Base-by-base conservation (phyloP, 371 early-diverging fungal genomes). In the Funneliformis caledonium region DNA sequence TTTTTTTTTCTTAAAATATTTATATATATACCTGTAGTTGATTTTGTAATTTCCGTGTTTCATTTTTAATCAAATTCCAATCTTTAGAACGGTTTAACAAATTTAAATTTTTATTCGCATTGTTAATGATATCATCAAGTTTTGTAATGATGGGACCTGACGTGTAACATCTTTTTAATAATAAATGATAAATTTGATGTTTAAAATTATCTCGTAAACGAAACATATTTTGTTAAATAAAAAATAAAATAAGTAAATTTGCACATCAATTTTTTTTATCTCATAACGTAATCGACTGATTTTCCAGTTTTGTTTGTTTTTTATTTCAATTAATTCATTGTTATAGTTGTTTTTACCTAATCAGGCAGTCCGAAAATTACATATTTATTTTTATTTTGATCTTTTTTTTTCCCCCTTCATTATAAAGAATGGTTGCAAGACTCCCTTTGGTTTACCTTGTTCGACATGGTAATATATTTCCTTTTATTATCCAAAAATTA, bases 401-500 rank as follows among this genome's bases (percentile, higher is more conserved):
- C 10, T 4, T 4, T 59, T 59, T 59, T 16, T 0, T 59, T 7
- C 10, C 10, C 0, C 59, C 59, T 16, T 12, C 59, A 10, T 64
- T 64, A 12, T 26, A 4, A 9, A 52, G 42, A 31, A 75, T 75
- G 31, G n/a, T n/a, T 48, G 4, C 60, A 22, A 47, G 76, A 16
- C 43, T 73, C 14, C 81, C 81, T 2, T 33, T 73, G 16, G 74
- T 80, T 33, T 74, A 61, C 33, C 26, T 80, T 19, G 75, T 80
- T 52, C 81, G 81, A 14, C 81, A 80, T 19, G 81, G 81, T 80
- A 80, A 73, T 16, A 16, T 31, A 37, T 2, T 37, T 37, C 2
- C 37, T 2, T 37, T 37, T 37, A 37, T 37, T 37, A 37, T 16
- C 2, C 16, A 8, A 47, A 72, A 8, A 33, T 70, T 12, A 37